A percentile compares a stretch with the other conserved stretches of the same genome.
Conservation (phyloP, 129 eudicot genomes). For the Saussurea involucrata region DNA sequence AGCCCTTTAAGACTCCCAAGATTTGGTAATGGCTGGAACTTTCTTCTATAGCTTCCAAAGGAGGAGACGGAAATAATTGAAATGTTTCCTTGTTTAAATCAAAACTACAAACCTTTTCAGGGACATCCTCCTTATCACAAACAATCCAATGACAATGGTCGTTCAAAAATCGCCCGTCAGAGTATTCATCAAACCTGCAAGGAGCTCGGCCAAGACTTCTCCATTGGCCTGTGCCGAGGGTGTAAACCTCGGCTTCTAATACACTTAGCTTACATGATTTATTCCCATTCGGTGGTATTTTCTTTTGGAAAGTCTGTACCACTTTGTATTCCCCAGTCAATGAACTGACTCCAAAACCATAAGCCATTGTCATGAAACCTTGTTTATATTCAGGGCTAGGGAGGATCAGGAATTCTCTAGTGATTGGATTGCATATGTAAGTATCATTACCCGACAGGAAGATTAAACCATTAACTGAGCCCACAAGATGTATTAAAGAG, state of each 20-base stretch:
- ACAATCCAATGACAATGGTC: conserved; percentile 37
- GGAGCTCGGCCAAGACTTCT: neutral
- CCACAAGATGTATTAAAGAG: neutral
- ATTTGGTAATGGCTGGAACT: neutral
- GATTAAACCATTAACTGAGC: neutral
- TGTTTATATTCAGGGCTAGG: neutral
- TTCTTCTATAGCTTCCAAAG: neutral
- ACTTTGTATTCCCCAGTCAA: neutral
- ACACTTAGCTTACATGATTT: neutral
- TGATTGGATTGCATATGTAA: neutral
- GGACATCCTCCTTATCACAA: neutral
- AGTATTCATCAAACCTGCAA: neutral
- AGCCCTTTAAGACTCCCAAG: conserved; percentile 27
- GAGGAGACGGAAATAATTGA: conserved; percentile 21
- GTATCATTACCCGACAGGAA: conserved; percentile 12
- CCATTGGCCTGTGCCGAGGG: conserved; percentile 35
- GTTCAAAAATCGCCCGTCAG: conserved; percentile 17
- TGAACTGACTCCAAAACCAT: neutral
- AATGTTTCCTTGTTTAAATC: conserved; percentile 4
- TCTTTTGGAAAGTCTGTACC: neutral
- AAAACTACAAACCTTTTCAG: neutral
- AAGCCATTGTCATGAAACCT: neutral
- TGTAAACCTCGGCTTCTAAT: conserved; percentile 15
- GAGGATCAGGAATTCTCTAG: neutral
- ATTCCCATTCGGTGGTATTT: neutral